Percentiles rank a stretch among this genome's conserved stretches.
Evolutionary conservation across 2,329 filamentous ascomycete species (phyloP).

Genomic region (Colletotrichum falcatum): DNA sequence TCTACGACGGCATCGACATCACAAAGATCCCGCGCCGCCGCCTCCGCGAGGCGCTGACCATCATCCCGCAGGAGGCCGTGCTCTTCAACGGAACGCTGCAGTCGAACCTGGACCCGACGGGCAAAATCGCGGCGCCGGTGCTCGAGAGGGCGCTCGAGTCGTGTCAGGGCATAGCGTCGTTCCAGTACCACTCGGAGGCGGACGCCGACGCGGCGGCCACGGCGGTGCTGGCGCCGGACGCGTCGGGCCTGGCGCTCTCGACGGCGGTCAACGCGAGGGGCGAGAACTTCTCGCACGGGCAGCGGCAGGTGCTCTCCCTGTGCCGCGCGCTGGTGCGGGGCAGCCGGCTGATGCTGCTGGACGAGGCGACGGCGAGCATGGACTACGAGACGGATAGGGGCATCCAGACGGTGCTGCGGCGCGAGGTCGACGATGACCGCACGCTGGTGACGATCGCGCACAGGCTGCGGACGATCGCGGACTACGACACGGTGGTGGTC

Average conservation of each 20-base stretch:
- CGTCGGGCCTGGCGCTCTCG: slow-evolving; percentile 52
- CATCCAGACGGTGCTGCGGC: slow-evolving; percentile 65
- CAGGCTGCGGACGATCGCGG: slow-evolving; percentile 68
- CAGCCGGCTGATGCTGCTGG: slow-evolving; percentile 67
- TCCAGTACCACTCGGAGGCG: slow-evolving; percentile 55
- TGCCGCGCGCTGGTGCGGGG: slow-evolving; percentile 67
- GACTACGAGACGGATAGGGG: slow-evolving; percentile 68
- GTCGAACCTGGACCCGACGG: slow-evolving; percentile 74
- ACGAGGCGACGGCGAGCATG: slow-evolving; percentile 71
- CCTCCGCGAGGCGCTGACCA: slow-evolving; percentile 66
- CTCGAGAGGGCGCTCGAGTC: slow-evolving; percentile 71
- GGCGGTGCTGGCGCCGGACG: slow-evolving; percentile 4
- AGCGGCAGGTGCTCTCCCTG: slow-evolving; percentile 69
- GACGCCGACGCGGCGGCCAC: slow-evolving; percentile 47
- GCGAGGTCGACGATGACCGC: slow-evolving; percentile 61
- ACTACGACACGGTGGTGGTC: slow-evolving; percentile 70
- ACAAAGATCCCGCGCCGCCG: slow-evolving; percentile 61
- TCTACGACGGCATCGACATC: slow-evolving; percentile 68
- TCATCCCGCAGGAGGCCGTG: slow-evolving; percentile 70
- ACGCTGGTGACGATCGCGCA: slow-evolving; percentile 71
- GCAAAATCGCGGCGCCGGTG: slow-evolving; percentile 63
- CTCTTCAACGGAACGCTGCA: slow-evolving; percentile 65
- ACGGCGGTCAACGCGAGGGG: slow-evolving; percentile 64
- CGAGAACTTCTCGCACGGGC: slow-evolving; percentile 68
- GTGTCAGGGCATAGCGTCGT: slow-evolving; percentile 70